phyloP scores from a whole-genome alignment of 257 asterid species.

The Ballota nigra region DNA sequence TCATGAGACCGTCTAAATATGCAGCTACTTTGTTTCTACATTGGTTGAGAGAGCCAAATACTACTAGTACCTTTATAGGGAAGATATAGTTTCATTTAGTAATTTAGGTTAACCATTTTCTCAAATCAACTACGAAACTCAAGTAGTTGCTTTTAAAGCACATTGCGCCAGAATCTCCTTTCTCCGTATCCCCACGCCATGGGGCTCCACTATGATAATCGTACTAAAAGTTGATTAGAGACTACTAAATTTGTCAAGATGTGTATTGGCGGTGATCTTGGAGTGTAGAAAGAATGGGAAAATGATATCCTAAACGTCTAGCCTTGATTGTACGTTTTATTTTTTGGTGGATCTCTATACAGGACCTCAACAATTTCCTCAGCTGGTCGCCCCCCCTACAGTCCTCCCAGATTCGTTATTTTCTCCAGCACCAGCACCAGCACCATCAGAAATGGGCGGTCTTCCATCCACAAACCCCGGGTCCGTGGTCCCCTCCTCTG shows the following conservation, averaged over 20 bases:
- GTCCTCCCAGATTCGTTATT: constrained; percentile 45
- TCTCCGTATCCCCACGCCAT: too few relatives aligned
- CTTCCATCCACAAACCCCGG: constrained; percentile 47
- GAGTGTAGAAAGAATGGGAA: background rate
- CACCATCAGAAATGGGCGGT: constrained; percentile 74
- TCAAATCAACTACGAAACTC: background rate
- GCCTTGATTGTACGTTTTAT: background rate
- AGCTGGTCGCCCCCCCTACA: constrained; percentile 70
- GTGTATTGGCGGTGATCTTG: too few relatives aligned
- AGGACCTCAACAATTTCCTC: constrained; percentile 84
- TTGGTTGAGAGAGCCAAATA: background rate
- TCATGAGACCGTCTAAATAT: too few relatives aligned
- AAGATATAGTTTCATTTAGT: background rate
- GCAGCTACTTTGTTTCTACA: background rate
- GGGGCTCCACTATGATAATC: too few relatives aligned
- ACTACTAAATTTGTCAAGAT: background rate
- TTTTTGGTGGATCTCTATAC: constrained; percentile 11
- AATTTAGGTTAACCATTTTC: background rate
- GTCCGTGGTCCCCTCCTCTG: constrained; percentile 59
- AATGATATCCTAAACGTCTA: background rate
- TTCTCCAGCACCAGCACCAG: constrained; percentile 92
- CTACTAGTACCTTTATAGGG: too few relatives aligned
- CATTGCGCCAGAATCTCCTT: background rate
- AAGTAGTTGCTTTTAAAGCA: background rate
- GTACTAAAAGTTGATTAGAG: too few relatives aligned